Base-by-base conservation (phyloP, 768 basidiomycete species). In the Sutorius australiensis region DNA sequence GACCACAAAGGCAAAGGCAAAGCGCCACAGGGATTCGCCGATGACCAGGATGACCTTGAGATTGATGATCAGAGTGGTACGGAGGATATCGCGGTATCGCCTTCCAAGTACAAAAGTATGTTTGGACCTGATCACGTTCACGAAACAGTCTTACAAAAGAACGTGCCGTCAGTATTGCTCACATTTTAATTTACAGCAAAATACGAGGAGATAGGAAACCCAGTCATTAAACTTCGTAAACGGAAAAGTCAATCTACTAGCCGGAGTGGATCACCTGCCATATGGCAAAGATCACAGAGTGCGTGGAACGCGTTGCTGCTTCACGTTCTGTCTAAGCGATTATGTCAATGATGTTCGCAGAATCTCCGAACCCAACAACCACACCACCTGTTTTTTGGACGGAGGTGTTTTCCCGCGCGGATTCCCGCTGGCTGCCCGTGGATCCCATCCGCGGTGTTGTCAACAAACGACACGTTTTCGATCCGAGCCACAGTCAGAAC, bases 341-440 rank as follows among this genome's bases (percentile, higher is more conserved):
- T 61, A 55, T 64, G 64, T 62, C 58, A 67, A 57, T 34, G 38
- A 8, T 40, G 10, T 56, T 46, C 19, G 9, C 54, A 69, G 69
- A 58, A 47, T 56, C 65, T 2, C 57, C 50, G 30, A 80, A 89
- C 69, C 86, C 86, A 46, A 73, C 71, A 34, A 76, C 57, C 48
- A 84, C 83, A 10, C 86, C 92, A 3, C 95, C 95, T 1, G 86
- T 94, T 4, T 92, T 94, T 69, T 99, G 97, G 97, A 91, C 89
- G 0, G 97, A 99, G 70, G 91, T 97, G 0, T 99, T 94, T 72
- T 95, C 92, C 8, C 84, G 91, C 19, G 84, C 94, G 7, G 93
- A 97, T 72, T 82, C 79, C 13, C 83, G 86, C 33, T 99, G 97
- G 97, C 73, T 98, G 13, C 86, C 94, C 0, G 86, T 98, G 36